Evolutionary conservation across 805 yeast species (phyloP).

Genomic region (Cyberlindnera misumaiensis): DNA sequence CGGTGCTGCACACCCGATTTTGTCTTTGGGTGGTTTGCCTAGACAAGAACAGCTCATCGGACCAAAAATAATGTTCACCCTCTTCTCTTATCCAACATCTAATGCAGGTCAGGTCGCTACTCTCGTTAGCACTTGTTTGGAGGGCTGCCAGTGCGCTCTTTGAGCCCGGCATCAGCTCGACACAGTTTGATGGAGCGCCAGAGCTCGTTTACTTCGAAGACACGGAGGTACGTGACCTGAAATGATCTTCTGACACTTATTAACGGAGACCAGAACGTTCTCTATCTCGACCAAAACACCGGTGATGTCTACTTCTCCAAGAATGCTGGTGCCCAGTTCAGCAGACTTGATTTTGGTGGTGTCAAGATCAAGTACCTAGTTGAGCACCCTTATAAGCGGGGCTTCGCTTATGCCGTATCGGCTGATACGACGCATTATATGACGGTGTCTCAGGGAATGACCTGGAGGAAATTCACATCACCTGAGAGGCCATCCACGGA

Average conservation of each 20-base stretch:
- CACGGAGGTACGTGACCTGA: slow-evolving; percentile 19
- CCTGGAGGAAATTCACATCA: slow-evolving; percentile 33
- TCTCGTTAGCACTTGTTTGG: no score
- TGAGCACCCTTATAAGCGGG: slow-evolving; percentile 32
- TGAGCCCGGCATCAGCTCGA: slow-evolving; percentile 20
- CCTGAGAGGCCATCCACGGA: slow-evolving; percentile 23
- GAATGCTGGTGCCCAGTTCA: slow-evolving; percentile 41
- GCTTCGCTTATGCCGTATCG: slow-evolving; percentile 34
- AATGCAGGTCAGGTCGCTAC: no score
- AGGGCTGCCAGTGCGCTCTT: slow-evolving; percentile 13
- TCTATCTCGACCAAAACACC: slow-evolving; percentile 18
- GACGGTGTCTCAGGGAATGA: slow-evolving; percentile 35
- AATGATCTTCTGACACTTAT: no score
- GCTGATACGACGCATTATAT: slow-evolving; percentile 28
- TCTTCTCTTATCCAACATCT: no score
- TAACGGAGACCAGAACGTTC: slow-evolving; percentile 5
- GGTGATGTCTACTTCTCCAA: slow-evolving; percentile 35
- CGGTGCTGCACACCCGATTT: no score
- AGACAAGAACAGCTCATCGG: no score
- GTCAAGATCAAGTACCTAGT: slow-evolving; percentile 24
- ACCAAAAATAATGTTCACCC: slow-evolving; percentile 3
- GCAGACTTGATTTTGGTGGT: slow-evolving; percentile 33
- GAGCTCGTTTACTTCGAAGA: slow-evolving; percentile 28
- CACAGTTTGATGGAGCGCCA: slow-evolving; percentile 19
- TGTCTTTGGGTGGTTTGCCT: no score